Evolutionary conservation across 2,329 filamentous ascomycete species (phyloP), one percentile per base, ranked within the genome.

Genomic region (Niveomyces coronatus): DNA sequence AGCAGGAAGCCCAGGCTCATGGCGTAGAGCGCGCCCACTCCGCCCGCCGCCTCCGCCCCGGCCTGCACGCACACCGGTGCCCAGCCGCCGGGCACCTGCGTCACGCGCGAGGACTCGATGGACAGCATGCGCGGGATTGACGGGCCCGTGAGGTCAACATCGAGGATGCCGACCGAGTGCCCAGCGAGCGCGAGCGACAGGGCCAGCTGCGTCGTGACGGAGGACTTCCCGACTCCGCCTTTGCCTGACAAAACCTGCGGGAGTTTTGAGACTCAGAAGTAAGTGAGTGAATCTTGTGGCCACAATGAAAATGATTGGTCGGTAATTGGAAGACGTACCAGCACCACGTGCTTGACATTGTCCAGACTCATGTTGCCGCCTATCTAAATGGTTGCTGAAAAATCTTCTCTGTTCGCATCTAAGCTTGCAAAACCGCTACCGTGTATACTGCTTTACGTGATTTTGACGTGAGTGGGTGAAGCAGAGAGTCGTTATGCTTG

Each of bases 201-300:
- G 8, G 91, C 91, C 13, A 98, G 79, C 59, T 98, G 91, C 2
- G 89, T 93, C 1, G 91, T 96, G n/a, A 95, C 80, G 37, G 87
- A 94, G 30, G 89, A 96, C 68, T 98, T 98, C 42, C 91, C 91
- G 15, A 98, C 91, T 50, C 91, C 91, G 54, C 91, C 91, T 72
- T 98, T 98, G 51, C 91, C 91, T 10, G 91, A 96, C 33, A 98
- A 81, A 45, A 89, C 73, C 73, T 77, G 39, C 3, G 6, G 26
- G 13, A 19, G n/a, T n/a, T n/a, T n/a, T n/a, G n/a, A n/a, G 40
- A 37, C 24, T 19, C 7, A 1, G 29, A 16, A 29, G 17, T 23
- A 10, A 26, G 26, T 34, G 17, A 3, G 9, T 33, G 4, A 15
- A n/a, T n/a, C n/a, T n/a, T n/a, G n/a, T n/a, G n/a, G n/a, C n/a